Percentiles rank a stretch among this genome's conserved stretches.
These are phyloP conservation scores for Primulina tabacum DNA, from an alignment of 257 asterid genomes.

Conservation along the genomic window DNA sequence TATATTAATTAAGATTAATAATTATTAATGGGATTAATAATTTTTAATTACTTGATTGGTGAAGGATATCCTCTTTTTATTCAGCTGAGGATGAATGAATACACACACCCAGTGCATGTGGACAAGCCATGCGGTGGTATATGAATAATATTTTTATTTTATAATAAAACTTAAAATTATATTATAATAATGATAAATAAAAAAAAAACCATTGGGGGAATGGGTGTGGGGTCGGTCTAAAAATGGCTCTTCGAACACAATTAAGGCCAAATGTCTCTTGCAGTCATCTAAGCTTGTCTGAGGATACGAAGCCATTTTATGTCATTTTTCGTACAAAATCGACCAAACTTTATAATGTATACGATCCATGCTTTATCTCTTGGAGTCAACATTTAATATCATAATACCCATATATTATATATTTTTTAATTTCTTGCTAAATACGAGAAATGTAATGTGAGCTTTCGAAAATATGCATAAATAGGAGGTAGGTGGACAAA, in stretches of 20 bases:
- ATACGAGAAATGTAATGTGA: too few relatives aligned
- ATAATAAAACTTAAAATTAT: too few relatives aligned
- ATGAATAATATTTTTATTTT: too few relatives aligned
- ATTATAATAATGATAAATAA: too few relatives aligned
- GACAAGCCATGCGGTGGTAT: not conserved
- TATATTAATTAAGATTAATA: not conserved
- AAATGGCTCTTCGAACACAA: conserved; percentile 31
- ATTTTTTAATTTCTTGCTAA: too few relatives aligned
- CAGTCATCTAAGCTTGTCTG: conserved; percentile 21
- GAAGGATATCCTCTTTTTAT: not conserved
- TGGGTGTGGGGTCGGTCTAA: not conserved
- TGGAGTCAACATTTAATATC: conserved; percentile 27
- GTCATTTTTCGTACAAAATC: conserved; percentile 13
- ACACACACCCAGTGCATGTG: not conserved
- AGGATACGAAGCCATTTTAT: conserved; percentile 19
- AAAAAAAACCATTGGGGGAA: not conserved
- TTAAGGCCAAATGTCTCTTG: conserved; percentile 35
- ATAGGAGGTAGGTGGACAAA: too few relatives aligned
- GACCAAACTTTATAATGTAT: conserved; percentile 29
- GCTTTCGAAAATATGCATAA: not conserved
- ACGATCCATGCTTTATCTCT: conserved; percentile 22
- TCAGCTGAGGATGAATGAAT: too few relatives aligned
- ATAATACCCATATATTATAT: not conserved
- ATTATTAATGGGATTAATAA: not conserved
- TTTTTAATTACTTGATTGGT: too few relatives aligned